These are phyloP conservation scores for Uronychia binucleata DNA, from an alignment of 73 alveolate species.

Conservation along the genomic window DNA sequence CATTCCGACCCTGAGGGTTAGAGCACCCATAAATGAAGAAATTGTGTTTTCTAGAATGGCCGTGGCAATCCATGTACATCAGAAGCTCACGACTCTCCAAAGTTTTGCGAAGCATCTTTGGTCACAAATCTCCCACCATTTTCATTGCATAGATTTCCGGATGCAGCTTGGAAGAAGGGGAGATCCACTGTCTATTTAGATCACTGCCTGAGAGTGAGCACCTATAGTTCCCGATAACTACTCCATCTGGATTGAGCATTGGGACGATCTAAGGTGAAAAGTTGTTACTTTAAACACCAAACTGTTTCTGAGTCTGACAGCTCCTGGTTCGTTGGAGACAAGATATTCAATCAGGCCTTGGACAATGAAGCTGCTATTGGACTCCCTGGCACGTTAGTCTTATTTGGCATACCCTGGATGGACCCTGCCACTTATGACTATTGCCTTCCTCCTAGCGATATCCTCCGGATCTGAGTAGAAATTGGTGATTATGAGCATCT, in stretches of 20 bases:
- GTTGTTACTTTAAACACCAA: conserved; percentile 83
- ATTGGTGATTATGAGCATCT: conserved; percentile 62
- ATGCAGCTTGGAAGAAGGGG: conserved; percentile 70
- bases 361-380: conserved; percentile 76
- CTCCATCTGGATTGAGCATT: conserved; percentile 74
- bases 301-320: conserved; percentile 76
- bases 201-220: conserved; percentile 79
- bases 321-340: conserved; percentile 69
- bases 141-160: conserved; percentile 74
- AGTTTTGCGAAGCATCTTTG: conserved; percentile 62
- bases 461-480: conserved; percentile 61
- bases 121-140: conserved; percentile 53
- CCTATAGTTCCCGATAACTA: conserved; percentile 76
- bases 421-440: conserved; percentile 74
- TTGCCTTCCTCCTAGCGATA: conserved; percentile 72
- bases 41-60: conserved; percentile 83
- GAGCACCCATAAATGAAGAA: conserved; percentile 77
- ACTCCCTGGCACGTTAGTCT: conserved; percentile 67
- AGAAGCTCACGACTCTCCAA: conserved; percentile 68
- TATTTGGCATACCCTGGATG: conserved; percentile 79
- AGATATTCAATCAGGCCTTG: conserved; percentile 77
- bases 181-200: conserved; percentile 77
- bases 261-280: conserved; percentile 70
- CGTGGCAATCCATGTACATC: conserved; percentile 77
- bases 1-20: conserved; percentile 4